Percentiles rank a stretch among this genome's conserved stretches.
These are phyloP conservation scores for Pythium brassicae DNA, from an alignment of 352 stramenopile genomes.

Conservation along the genomic window DNA sequence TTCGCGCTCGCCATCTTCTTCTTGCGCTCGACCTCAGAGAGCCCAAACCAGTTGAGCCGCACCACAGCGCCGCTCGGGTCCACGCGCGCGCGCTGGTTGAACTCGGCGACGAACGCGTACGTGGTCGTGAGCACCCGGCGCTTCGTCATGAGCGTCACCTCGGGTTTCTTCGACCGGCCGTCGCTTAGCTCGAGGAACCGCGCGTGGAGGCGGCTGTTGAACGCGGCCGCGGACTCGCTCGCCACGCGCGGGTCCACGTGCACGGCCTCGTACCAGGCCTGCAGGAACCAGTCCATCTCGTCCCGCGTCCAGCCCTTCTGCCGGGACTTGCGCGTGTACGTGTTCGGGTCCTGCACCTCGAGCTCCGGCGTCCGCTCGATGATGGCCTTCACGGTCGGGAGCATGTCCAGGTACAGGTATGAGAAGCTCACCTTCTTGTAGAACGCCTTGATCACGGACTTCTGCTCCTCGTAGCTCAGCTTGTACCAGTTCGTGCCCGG, in stretches of 20 bases:
- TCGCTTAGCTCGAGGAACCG: conserved; percentile 8
- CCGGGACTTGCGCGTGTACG: conserved; percentile 1
- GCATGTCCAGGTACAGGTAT: conserved; percentile 13
- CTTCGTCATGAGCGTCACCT: conserved; percentile 12
- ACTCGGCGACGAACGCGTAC: conserved; percentile 13
- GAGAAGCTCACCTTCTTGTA: conserved; percentile 15
- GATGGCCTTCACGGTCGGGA: conserved; percentile 6
- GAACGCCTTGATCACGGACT: conserved; percentile 4
- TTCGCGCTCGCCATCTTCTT: conserved; percentile 5
- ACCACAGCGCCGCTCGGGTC: neutral
- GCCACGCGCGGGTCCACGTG: neutral
- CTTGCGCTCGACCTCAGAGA: conserved; percentile 7
- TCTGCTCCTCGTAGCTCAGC: conserved; percentile 10
- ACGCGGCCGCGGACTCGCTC: conserved; percentile 4
- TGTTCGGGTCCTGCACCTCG: neutral
- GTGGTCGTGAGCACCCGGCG: conserved; percentile 10
- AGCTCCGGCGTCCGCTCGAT: conserved; percentile 4
- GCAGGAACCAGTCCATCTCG: conserved; percentile 9
- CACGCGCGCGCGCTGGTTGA: neutral
- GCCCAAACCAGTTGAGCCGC: conserved; percentile 5
- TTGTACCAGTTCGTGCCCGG: conserved; percentile 5
- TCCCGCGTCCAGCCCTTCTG: conserved; percentile 8
- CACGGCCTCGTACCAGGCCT: conserved; percentile 7
- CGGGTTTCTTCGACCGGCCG: conserved; percentile 7
- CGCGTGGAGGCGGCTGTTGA: conserved; percentile 6